Evolutionary conservation across 352 stramenopile genomes (phyloP), one percentile per base, ranked within the genome.

Genomic region (Globisporangium nunn): DNA sequence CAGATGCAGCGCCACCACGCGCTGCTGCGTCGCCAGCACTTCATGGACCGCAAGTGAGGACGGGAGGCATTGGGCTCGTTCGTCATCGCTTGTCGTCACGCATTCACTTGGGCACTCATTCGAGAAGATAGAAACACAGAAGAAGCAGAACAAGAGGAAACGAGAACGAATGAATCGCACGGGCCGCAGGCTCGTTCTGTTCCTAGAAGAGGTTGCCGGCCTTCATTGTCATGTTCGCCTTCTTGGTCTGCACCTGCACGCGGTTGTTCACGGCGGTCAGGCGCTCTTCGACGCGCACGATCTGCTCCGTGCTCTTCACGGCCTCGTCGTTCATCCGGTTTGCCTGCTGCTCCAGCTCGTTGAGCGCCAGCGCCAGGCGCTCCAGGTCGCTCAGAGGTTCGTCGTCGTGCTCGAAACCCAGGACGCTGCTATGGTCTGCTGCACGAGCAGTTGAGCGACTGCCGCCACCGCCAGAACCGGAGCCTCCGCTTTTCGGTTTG

Each of bases 11-110:
- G 79, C 57, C 85, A 95, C 67, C 72, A 85, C 50, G 73, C 91
- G 57, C 70, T 95, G 43, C 47, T 93, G 60, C 77, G 82, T 48
- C 81, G 85, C 43, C 85, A 95, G 68, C 66, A 95, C 68, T 95
- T 95, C 68, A 85, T 95, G 80, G 81, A 93, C 61, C 82, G 85
- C 59, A 80, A 81, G 55, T 77, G 66, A 56, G 66, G 12, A 10
- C 7, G 35, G 12, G 35, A 37, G 33, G 33, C 33, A 8, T 8
- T 6, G 12, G 35, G 37, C 3, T 17, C 37, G 37, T 43, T 43
- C 37, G 37, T 43, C 37, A 4, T 12, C 11, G 11, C 11, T 43
- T 12, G 37, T 17, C 37, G 4, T 43, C 23, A 23, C 23, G 23
- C 23, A 23, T 23, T 23, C 23, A 23, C 23, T 23, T 23, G 23